A percentile compares a stretch with the other conserved stretches of the same genome.
Conservation (phyloP, 257 asterid species). For the Solanum corneliomulleri region DNA sequence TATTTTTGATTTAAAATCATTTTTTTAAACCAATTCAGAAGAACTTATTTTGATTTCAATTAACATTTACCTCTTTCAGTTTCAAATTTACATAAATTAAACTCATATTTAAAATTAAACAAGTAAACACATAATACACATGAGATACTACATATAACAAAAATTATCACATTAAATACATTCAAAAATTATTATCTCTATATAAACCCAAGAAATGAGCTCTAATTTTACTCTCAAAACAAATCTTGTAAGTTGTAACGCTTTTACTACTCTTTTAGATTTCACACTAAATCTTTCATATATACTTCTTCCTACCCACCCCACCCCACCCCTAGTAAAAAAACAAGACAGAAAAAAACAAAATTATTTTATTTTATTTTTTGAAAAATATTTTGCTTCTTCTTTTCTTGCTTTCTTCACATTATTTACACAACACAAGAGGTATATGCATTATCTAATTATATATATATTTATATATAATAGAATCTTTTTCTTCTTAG, state of each 20-base stretch:
- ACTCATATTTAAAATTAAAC: no score
- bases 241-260: not conserved
- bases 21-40: no score
- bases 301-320: not conserved
- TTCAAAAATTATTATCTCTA: not conserved
- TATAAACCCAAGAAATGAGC: not conserved
- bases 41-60: accelerated
- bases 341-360: no score
- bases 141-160: no score
- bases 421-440: not conserved
- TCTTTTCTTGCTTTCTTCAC: not conserved
- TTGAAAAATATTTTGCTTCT: not conserved
- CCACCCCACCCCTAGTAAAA: not conserved
- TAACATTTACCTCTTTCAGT: not conserved
- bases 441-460: not conserved
- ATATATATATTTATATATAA: not conserved
- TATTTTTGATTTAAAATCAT: no score
- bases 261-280: not conserved
- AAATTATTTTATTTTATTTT: no score
- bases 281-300: not conserved
- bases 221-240: not conserved
- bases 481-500: not conserved
- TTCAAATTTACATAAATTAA: no score
- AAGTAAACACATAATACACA: not conserved
- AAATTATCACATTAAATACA: not conserved